Evolutionary conservation across 805 yeast genomes (phyloP).

Genomic region (Zygotorulaspora chibaensis): DNA sequence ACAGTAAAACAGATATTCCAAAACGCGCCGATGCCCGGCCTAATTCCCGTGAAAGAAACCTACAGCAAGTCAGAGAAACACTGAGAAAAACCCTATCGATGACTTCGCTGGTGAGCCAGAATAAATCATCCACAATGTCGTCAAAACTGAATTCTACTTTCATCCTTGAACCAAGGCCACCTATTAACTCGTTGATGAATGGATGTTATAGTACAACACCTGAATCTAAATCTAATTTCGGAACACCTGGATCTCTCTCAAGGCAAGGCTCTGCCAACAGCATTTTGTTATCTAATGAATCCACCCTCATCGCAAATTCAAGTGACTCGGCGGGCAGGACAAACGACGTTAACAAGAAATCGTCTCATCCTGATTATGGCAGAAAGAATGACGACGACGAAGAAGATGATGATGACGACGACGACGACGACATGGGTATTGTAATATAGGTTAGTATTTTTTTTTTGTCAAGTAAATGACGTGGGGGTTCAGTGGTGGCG

Average conservation of each 20-base stretch:
- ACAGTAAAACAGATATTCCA: slow-evolving; percentile 9
- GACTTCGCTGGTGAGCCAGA: slow-evolving; percentile 16
- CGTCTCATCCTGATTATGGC: neutral
- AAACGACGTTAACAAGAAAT: neutral
- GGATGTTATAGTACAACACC: slow-evolving; percentile 33
- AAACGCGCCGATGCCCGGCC: slow-evolving; percentile 6
- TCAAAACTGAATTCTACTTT: slow-evolving; percentile 28
- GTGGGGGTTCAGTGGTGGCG: too few species aligned
- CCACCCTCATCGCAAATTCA: neutral
- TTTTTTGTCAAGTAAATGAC: neutral
- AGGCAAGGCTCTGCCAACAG: slow-evolving; percentile 21
- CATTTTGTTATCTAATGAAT: neutral
- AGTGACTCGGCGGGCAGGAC: neutral
- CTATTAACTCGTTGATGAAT: slow-evolving; percentile 30
- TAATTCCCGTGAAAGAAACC: slow-evolving; percentile 13
- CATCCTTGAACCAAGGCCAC: slow-evolving; percentile 31
- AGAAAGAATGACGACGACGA: neutral
- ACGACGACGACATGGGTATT: slow-evolving; percentile 15
- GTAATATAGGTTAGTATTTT: slow-evolving; percentile 3
- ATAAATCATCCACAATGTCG: slow-evolving; percentile 8
- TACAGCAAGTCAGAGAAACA: slow-evolving; percentile 21
- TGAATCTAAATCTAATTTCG: slow-evolving; percentile 28
- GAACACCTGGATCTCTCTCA: slow-evolving; percentile 29
- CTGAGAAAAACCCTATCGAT: slow-evolving; percentile 26
- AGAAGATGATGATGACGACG: slow-evolving; percentile 8